Percentiles rank a stretch among this genome's conserved stretches.
Conservation (phyloP, 75 land plant genomes). For the Picea sitchensis region DNA sequence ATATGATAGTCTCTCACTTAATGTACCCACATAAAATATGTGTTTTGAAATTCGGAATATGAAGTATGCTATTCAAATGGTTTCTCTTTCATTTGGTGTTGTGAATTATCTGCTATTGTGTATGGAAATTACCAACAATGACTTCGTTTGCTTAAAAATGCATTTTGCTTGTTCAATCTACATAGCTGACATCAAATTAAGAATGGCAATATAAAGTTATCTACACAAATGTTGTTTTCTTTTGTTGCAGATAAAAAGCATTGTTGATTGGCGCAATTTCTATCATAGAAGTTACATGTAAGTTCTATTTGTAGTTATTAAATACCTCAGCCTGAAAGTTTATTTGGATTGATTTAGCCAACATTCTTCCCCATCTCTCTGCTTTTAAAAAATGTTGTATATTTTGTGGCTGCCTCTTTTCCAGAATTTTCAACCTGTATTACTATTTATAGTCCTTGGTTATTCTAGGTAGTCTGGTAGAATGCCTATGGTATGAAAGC, state of each 20-base stretch:
- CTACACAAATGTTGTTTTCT: neutral
- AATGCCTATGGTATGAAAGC: neutral
- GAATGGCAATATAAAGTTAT: neutral
- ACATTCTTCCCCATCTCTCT: neutral
- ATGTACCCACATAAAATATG: too few relatives aligned
- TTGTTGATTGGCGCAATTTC: conserved; percentile 90
- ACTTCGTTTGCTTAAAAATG: too few relatives aligned
- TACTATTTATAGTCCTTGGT: too few relatives aligned
- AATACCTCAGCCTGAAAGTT: neutral
- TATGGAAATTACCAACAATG: too few relatives aligned
- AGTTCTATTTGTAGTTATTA: conserved; percentile 18
- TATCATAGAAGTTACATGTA: conserved; percentile 76
- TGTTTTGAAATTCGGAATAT: too few relatives aligned
- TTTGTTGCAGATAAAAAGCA: conserved; percentile 61
- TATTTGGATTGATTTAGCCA: neutral
- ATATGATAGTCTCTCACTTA: too few relatives aligned
- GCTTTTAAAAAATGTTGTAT: neutral
- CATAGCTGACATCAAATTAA: too few relatives aligned
- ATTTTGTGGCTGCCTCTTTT: neutral
- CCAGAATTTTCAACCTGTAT: neutral
- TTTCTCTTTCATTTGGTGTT: too few relatives aligned
- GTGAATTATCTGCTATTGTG: too few relatives aligned
- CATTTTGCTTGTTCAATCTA: too few relatives aligned
- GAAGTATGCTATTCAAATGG: too few relatives aligned
- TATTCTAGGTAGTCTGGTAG: neutral